Base-by-base conservation (phyloP, 768 basidiomycete genomes). In the Kwoniella europaea region DNA sequence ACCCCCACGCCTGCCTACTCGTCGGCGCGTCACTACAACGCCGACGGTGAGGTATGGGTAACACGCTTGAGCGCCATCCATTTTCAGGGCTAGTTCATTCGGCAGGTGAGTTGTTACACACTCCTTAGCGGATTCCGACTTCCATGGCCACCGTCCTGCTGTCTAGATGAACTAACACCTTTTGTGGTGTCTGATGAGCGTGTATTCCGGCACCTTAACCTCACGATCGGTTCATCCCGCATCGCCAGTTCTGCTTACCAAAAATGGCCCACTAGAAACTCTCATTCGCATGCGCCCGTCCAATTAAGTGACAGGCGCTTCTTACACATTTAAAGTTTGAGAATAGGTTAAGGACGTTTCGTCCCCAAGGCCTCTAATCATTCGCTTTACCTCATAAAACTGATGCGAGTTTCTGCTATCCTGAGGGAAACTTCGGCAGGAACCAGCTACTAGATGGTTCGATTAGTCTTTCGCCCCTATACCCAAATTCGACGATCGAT, bases 401-500 rank as follows among this genome's bases (percentile, higher is more conserved):
- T 85, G 86, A 86, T 85, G 84, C 82, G 86, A 88, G 87, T 86
- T 86, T 87, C 87, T 87, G 87, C 87, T 88, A 88, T 88, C 87
- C 88, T 88, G 87, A 88, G 89, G 65, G 35, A 35, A 35, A 35
- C 35, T 35, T 90, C 89, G 89, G 89, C 88, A 89, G 90, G 90
- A 91, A 91, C 90, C 90, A 91, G 90, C 90, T 90, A 91, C 90
- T 91, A 91, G 87, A 91, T 90, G 90, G 90, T 91, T 77, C 90
- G 90, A 92, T 91, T 91, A 90, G 91, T 92, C 91, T 35, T 92
- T 92, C 90, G 89, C 91, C 91, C 91, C 91, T 91, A 92, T 91
- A 91, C 91, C 90, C 91, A 91, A 91, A 90, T 92, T 91, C 87
- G 90, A 92, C 91, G 89, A 92, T 91, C 89, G 90, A 92, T 91